Evolutionary conservation across 352 stramenopile genomes (phyloP), one percentile per base, ranked within the genome.

Genomic region (Pythium utonaiense): DNA sequence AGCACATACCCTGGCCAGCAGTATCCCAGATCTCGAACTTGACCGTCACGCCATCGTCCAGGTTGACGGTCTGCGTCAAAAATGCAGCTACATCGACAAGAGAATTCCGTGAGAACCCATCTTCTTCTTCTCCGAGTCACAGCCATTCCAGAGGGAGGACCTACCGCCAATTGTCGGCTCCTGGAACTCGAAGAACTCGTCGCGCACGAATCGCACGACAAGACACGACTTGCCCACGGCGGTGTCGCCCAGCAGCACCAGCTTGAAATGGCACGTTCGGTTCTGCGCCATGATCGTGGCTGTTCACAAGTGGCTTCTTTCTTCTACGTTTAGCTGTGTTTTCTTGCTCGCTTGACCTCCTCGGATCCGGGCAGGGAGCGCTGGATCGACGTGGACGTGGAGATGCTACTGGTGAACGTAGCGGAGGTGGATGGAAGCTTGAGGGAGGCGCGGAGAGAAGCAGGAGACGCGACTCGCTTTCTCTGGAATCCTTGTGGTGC

Each of bases 11-110:
- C 92, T 98, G 95, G 54, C 96, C 96, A 57, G 96, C 96, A 14
- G 95, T 98, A 89, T 99, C 97, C 97, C 97, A 99, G 65, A 99
- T 99, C 83, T 99, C 97, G 75, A 99, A 99, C 80, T 99, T 99
- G 54, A 99, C 96, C 7, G 97, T 99, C 57, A 93, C 62, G 12
- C 95, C 91, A 66, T 99, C 96, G 69, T 99, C 96, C 13, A 99
- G 73, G 63, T 93, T 89, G 31, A 99, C 96, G 6, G 97, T 99
- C 74, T 99, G 97, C 57, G 97, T 99, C 59, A 99, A 78, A 72
- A 99, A 99, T 36, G 97, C 97, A 65, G 86, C 86, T 93, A 64
- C 6, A 74, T 25, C 21, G 13, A n/a, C n/a, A 55, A 49, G 16
- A n/a, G 50, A 55, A 49, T n/a, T 33, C 8, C 19, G 49, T 58